Conservation (phyloP, 78 protist species). For the Dictyostelium purpureum region DNA sequence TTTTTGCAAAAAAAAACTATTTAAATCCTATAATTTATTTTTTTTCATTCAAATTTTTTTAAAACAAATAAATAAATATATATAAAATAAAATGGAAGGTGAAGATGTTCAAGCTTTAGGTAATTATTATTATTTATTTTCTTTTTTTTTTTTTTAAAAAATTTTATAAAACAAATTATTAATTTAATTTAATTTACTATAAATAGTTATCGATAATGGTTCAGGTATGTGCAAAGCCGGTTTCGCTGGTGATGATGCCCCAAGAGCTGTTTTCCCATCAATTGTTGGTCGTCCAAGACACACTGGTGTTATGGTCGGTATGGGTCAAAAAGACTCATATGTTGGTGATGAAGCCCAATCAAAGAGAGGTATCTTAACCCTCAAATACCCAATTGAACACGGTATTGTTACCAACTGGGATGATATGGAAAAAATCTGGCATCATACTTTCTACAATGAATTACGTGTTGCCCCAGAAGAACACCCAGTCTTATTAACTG, state of each 20-base stretch:
- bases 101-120: no score
- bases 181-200: no score
- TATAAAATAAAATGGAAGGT: no score
- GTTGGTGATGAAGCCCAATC: constrained; percentile 35
- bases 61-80: no score
- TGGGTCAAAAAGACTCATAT: constrained; percentile 81
- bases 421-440: constrained; percentile 46
- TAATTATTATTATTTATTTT: no score
- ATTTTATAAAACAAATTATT: no score
- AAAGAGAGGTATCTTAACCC: constrained; percentile 70
- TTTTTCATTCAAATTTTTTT: no score
- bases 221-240: constrained; percentile 88
- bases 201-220: constrained; percentile 94
- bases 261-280: constrained; percentile 91
- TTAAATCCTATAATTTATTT: no score
- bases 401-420: constrained; percentile 47
- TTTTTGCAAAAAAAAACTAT: no score
- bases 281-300: constrained; percentile 92
- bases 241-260: constrained; percentile 87
- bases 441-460: constrained; percentile 46
- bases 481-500: constrained; percentile 93
- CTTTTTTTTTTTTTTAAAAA: no score
- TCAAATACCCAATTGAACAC: constrained; percentile 75
- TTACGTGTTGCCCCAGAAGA: constrained; percentile 54
- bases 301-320: constrained; percentile 89